Percentiles rank a stretch among this genome's conserved stretches.
phyloP scores from a whole-genome alignment of 1,139 yeast genomes.

The Lodderomyces jiufengensis region DNA sequence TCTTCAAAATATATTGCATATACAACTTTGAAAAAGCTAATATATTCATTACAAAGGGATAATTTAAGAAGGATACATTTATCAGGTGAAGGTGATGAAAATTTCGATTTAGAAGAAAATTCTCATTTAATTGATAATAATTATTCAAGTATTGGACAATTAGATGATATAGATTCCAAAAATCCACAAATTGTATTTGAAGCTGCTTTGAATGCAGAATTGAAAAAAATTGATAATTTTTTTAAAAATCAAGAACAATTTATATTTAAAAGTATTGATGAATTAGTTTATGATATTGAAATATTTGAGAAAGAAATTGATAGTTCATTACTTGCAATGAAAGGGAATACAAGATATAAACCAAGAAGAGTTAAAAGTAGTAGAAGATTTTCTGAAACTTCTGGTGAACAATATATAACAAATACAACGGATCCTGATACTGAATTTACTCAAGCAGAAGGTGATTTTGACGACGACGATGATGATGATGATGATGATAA shows the following conservation, averaged over 20 bases:
- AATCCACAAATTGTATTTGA: slow-evolving; percentile 38
- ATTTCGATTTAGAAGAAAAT: slow-evolving; percentile 24
- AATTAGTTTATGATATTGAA: slow-evolving; percentile 50
- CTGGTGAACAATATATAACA: slow-evolving; percentile 17
- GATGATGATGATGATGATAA: slow-evolving; percentile 21
- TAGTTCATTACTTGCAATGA: slow-evolving; percentile 10
- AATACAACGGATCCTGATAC: slow-evolving; percentile 32
- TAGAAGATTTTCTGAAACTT: slow-evolving; percentile 14
- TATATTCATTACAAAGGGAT: slow-evolving; percentile 63
- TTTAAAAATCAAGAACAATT: slow-evolving; percentile 50
- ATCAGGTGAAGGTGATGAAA: slow-evolving; percentile 19
- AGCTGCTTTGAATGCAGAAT: slow-evolving; percentile 55
- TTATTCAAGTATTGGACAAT: slow-evolving; percentile 22
- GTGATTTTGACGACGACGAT: slow-evolving; percentile 28
- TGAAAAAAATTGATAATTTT: slow-evolving; percentile 57
- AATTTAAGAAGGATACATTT: slow-evolving; percentile 29
- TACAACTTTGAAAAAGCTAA: slow-evolving; percentile 58
- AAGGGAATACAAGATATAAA: slow-evolving; percentile 8
- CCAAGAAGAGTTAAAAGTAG: slow-evolving; percentile 5
- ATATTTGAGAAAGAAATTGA: slow-evolving; percentile 37
- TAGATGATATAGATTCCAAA: slow-evolving; percentile 17
- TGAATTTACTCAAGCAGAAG: slow-evolving; percentile 26
- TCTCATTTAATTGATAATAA: slow-evolving; percentile 25
- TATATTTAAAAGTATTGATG: slow-evolving; percentile 46
- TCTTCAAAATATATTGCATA: slow-evolving; percentile 66